Conservation (phyloP, 768 basidiomycete genomes). For the Lactarius evosmus region DNA sequence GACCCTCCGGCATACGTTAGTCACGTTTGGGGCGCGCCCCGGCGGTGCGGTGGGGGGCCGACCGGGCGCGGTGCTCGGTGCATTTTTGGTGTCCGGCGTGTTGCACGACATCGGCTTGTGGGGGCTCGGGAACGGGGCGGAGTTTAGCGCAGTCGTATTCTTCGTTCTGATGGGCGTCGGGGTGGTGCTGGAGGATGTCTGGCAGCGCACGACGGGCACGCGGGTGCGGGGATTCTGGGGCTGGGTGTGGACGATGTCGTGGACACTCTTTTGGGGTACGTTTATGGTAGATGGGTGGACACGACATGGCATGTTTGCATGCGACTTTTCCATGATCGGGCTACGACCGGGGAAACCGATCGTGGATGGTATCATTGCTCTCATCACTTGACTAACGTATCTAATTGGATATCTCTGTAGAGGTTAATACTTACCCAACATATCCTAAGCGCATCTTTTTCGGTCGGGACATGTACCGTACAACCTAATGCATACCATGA, state of each 20-base stretch:
- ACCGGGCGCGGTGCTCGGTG: conserved; percentile 51
- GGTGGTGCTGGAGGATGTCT: conserved; percentile 47
- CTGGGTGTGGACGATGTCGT: conserved; percentile 50
- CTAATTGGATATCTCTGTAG: not conserved
- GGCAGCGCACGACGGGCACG: conserved; percentile 42
- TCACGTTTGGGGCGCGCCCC: conserved; percentile 35
- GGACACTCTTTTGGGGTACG: conserved; percentile 46
- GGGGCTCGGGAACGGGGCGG: conserved; percentile 55
- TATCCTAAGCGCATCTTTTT: not conserved
- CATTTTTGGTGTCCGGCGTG: conserved; percentile 55
- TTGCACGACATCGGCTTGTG: conserved; percentile 58
- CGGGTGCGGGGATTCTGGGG: conserved; percentile 50
- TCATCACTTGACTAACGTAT: no score
- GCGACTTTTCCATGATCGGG: conserved; percentile 2
- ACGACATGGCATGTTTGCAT: conserved; percentile 13
- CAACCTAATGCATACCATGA: not conserved
- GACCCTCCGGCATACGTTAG: conserved; percentile 35
- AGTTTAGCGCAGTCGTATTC: conserved; percentile 47
- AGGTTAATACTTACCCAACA: not conserved
- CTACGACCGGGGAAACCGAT: conserved; percentile 13
- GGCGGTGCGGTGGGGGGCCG: conserved; percentile 44
- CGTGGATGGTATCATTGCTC: not conserved
- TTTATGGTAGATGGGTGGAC: conserved; percentile 20
- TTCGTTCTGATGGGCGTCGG: conserved; percentile 60
- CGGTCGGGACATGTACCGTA: not conserved